Base-by-base conservation (phyloP, 768 basidiomycete genomes). In the Termitomyces heimii region DNA sequence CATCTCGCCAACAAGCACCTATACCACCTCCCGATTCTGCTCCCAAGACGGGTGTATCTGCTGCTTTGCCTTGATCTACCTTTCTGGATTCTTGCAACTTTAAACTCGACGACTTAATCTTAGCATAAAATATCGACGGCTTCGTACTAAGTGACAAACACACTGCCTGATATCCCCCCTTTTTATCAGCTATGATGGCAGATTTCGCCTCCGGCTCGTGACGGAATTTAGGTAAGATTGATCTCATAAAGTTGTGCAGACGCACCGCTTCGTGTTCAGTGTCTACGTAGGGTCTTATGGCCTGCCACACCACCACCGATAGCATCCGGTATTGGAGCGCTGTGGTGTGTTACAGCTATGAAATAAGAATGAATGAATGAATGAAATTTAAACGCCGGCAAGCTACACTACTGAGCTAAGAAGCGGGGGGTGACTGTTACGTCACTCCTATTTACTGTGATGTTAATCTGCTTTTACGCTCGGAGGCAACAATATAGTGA, bases 51-150 rank as follows among this genome's bases (percentile, higher is more conserved):
- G 53, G 66, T 40, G 48, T 66, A 54, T 47, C 70, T 68, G 16
- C 70, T 59, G 58, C 66, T 18, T 42, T 72, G 24, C 74, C 66
- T 40, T 63, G 49, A 62, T 56, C 14, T 55, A 47, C 16, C 26
- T 45, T n/a, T 44, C 35, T 13, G 14, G n/a, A 44, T 3, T 22
- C 31, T 44, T 52, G n/a, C 42, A 46, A 32, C 12, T 22, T 45
- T 26, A 34, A 53, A 43, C 43, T 54, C 44, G 44, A 58, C 42
- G 50, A 61, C 28, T 32, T 53, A 51, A 55, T 47, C 14, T 39
- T 52, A 20, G 14, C 47, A 7, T 53, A 31, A 40, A n/a, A 44
- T 44, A 44, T 49, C 31, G 47, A 48, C n/a, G 18, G 8, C 29
- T 47, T 31, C 29, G 18, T 22, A 50, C 8, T 9, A 8, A 51